Evolutionary conservation across 2,329 filamentous ascomycete genomes (phyloP).

Genomic region (Ophiocordyceps camponoti-saundersi): DNA sequence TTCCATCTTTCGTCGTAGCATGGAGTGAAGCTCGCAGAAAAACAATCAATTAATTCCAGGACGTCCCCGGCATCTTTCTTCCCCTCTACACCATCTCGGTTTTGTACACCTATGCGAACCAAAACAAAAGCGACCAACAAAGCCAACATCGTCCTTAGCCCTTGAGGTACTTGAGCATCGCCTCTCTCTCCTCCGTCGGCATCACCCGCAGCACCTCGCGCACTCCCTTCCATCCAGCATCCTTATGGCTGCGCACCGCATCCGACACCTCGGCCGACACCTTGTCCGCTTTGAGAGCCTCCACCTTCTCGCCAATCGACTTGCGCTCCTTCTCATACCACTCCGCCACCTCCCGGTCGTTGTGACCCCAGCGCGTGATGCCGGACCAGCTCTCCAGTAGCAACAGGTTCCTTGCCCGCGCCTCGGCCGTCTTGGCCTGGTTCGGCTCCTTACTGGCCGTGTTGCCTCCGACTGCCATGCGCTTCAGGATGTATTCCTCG

Average conservation of each 20-base stretch:
- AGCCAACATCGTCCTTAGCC: constrained; percentile 12
- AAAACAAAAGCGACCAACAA: background rate
- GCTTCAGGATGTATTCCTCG: constrained; percentile 92
- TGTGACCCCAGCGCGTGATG: constrained; percentile 56
- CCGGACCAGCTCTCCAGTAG: constrained; percentile 72
- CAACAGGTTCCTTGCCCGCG: constrained; percentile 51
- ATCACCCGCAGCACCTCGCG: constrained; percentile 73
- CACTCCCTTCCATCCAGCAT: constrained; percentile 70
- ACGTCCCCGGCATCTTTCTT: no score
- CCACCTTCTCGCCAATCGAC: constrained; percentile 66
- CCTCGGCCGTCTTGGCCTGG: constrained; percentile 26
- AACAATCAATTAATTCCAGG: no score
- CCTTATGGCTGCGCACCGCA: constrained; percentile 28
- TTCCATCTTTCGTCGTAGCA: no score
- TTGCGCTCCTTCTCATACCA: constrained; percentile 97
- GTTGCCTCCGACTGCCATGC: constrained; percentile 42
- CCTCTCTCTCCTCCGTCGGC: constrained; percentile 76
- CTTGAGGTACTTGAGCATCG: constrained; percentile 47
- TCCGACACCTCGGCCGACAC: constrained; percentile 29
- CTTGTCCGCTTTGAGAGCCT: constrained; percentile 62
- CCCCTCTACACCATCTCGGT: no score
- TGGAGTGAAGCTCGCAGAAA: no score
- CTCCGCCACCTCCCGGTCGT: constrained; percentile 69
- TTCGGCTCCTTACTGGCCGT: constrained; percentile 12
- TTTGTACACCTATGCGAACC: background rate